Percentiles rank a stretch among this genome's conserved stretches.
Evolutionary conservation across 768 basidiomycete genomes (phyloP).

Genomic region (Psilocybe tampanensis): DNA sequence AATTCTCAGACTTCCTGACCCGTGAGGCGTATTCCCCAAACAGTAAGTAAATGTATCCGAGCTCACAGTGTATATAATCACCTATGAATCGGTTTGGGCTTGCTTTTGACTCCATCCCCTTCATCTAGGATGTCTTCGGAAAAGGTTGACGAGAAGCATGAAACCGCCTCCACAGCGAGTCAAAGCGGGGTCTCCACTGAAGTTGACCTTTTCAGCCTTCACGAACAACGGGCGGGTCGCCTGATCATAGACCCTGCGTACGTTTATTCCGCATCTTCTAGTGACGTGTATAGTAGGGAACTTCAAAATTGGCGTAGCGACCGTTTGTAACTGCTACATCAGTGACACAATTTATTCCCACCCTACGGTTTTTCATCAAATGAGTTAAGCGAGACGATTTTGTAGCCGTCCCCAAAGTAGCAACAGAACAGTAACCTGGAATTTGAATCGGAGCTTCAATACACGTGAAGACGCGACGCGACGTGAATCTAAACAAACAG

Average conservation of each 20-base stretch:
- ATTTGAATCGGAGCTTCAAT: no score
- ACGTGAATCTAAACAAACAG: no score
- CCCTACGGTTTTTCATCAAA: no score
- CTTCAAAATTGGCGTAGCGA: no score
- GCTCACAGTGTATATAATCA: conserved; percentile 11
- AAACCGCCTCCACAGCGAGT: conserved; percentile 10
- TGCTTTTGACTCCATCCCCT: conserved; percentile 12
- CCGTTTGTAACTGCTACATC: no score
- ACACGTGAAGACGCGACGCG: no score
- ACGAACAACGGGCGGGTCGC: conserved; percentile 58
- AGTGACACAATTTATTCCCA: no score
- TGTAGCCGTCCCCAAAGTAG: no score
- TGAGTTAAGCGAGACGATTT: no score
- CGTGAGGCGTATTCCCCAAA: conserved; percentile 10
- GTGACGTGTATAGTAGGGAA: no score
- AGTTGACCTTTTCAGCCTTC: conserved; percentile 42
- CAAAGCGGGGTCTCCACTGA: conserved; percentile 10
- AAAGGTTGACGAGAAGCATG: conserved; percentile 19
- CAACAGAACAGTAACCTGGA: no score
- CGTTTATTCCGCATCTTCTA: not conserved
- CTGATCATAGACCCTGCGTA: conserved; percentile 37
- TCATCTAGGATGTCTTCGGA: conserved; percentile 16
- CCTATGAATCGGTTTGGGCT: not conserved
- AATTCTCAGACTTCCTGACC: not conserved
- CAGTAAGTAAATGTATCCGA: conserved; percentile 1